Conservation (phyloP, 495 filamentous ascomycete genomes). For the Daldinia loculata region DNA sequence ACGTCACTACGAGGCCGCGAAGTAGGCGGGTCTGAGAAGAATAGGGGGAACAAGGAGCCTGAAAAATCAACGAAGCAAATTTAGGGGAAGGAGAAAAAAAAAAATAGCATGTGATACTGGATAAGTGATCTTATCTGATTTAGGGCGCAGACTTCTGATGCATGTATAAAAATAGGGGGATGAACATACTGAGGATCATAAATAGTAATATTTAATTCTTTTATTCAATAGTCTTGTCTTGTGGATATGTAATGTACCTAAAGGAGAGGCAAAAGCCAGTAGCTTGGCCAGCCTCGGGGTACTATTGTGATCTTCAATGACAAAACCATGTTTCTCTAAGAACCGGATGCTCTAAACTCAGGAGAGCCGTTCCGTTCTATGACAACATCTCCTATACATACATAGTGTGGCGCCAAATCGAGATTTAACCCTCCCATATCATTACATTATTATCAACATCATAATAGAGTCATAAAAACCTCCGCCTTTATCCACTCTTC, state of each 20-base stretch:
- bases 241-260: not conserved
- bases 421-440: not conserved
- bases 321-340: not conserved
- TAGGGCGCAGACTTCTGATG: not conserved
- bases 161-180: not conserved
- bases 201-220: not conserved
- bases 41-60: not conserved
- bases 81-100: not conserved
- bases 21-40: not conserved
- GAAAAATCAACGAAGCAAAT: not conserved
- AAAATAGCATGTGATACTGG: not conserved
- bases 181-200: not conserved
- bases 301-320: not conserved
- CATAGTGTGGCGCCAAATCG: not conserved
- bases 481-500: not conserved
- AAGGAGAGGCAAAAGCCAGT: not conserved
- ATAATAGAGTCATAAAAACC: not conserved
- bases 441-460: not conserved
- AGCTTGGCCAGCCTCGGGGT: not conserved
- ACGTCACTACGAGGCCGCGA: not conserved
- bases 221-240: not conserved
- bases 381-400: not conserved
- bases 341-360: not conserved
- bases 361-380: not conserved
- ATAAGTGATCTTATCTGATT: not conserved